A percentile compares a stretch with the other conserved stretches of the same genome.
These are phyloP conservation scores for Stephanodiscus triporus DNA, from an alignment of 108 stramenopile species.

Conservation along the genomic window DNA sequence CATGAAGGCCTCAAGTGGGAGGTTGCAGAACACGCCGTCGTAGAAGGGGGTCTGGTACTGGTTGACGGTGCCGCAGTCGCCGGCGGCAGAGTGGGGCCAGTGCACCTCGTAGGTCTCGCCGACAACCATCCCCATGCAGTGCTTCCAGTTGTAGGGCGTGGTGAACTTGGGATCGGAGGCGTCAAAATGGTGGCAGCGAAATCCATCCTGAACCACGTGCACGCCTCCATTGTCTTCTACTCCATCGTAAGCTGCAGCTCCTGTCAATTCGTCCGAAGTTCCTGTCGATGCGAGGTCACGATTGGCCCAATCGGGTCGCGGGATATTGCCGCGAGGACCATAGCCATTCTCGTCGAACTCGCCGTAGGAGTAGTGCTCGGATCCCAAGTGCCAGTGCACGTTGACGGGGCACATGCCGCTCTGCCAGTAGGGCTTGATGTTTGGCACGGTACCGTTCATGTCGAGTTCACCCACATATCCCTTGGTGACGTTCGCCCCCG, in stretches of 20 bases:
- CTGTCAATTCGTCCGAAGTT: too few species aligned
- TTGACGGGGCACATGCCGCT: conserved; percentile 67
- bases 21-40: conserved; percentile 60
- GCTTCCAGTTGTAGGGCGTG: conserved; percentile 44
- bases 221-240: not conserved
- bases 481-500: conserved; percentile 60
- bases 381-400: conserved; percentile 77
- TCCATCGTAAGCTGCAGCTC: too few species aligned
- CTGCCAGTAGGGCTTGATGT: conserved; percentile 47
- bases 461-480: conserved; percentile 40
- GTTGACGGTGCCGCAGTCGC: conserved; percentile 46
- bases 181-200: conserved; percentile 43
- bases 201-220: conserved; percentile 35
- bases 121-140: conserved; percentile 50
- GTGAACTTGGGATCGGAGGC: conserved; percentile 30
- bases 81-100: conserved; percentile 56
- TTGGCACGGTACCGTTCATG: conserved; percentile 41
- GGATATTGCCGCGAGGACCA: conserved; percentile 37
- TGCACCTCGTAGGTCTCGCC: conserved; percentile 59
- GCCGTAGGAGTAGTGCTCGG: conserved; percentile 71
- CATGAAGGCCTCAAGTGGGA: conserved; percentile 10
- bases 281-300: conserved; percentile 12
- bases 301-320: conserved; percentile 30
- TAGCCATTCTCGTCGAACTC: conserved; percentile 63
- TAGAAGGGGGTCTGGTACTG: conserved; percentile 59